Conservation (phyloP, 495 filamentous ascomycete genomes). For the Gamarada debralockiae region DNA sequence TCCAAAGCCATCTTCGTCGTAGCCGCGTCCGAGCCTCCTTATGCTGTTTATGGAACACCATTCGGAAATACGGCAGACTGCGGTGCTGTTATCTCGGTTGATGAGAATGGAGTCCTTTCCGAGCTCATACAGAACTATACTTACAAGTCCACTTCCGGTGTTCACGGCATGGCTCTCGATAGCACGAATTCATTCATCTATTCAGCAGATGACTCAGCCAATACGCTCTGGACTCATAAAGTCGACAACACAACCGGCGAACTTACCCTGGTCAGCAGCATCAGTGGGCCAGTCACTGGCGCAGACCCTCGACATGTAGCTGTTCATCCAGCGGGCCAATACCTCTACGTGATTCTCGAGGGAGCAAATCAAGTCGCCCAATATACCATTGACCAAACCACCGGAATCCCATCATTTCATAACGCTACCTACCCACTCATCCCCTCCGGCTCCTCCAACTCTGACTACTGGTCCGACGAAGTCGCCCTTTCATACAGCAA, state of each 20-base stretch:
- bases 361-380: slow-evolving; percentile 22
- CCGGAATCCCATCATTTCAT: slow-evolving; percentile 5
- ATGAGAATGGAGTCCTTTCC: slow-evolving; percentile 25
- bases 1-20: slow-evolving; percentile 28
- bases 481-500: slow-evolving; percentile 29
- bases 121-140: slow-evolving; percentile 24
- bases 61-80: slow-evolving; percentile 30
- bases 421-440: slow-evolving; percentile 20
- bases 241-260: slow-evolving; percentile 22
- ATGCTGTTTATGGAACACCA: slow-evolving; percentile 30
- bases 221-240: slow-evolving; percentile 33
- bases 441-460: slow-evolving; percentile 16
- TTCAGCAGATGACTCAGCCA: slow-evolving; percentile 31
- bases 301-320: slow-evolving; percentile 28
- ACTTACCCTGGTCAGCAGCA: slow-evolving; percentile 3
- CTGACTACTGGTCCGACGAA: slow-evolving; percentile 32
- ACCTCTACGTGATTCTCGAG: slow-evolving; percentile 31
- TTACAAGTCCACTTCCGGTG: slow-evolving; percentile 26
- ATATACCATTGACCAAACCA: slow-evolving; percentile 12
- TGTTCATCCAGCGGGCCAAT: slow-evolving; percentile 26
- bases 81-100: slow-evolving; percentile 28
- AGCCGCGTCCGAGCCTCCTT: slow-evolving; percentile 22
- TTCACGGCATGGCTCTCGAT: slow-evolving; percentile 33
- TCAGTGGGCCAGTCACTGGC: slow-evolving; percentile 16
- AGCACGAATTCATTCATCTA: slow-evolving; percentile 23